Evolutionary conservation across 2,329 filamentous ascomycete genomes (phyloP), one percentile per base, ranked within the genome.

Genomic region (Apiospora rasikravindrae): DNA sequence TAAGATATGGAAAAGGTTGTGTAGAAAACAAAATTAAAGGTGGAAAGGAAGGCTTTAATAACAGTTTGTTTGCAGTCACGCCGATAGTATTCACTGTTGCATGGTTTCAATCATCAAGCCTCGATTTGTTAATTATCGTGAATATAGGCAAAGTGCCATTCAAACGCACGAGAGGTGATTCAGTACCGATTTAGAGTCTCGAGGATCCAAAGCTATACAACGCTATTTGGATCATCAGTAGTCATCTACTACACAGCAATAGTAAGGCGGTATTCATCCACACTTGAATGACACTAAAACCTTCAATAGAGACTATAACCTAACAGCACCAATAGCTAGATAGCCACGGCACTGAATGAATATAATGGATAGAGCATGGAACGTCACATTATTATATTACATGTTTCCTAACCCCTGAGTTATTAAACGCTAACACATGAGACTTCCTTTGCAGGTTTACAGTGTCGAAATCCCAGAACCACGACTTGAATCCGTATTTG

Each of bases 241-340:
- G 47, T 14, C 47, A 51, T 47, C 19, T 47, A n/a, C 5, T 22
- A 22, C 8, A 5, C 5, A n/a, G 6, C 6, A 22, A 5, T 47
- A 22, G n/a, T 4, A 19, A n/a, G 6, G 19, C 45, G 6, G n/a
- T 45, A 45, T 16, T 19, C 16, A 19, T 16, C 6, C 33, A 37
- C 33, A 37, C 8, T 7, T 37, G 5, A 7, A 37, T 37, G 19
- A 7, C 45, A 47, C 6, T 10, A 47, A 8, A 8, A 19, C 14
- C 14, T 7, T 8, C 7, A 49, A 22, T 11, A 49, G 22, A 19
- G 7, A n/a, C 22, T 49, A 7, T 10, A 49, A 11, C 1, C 19
- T n/a, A 33, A 37, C 19, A 33, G 13, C 14, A n/a, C 29, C 14
- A 19, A 22, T 29, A 40, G 57, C 57, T 4, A 89, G 89, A 1